These are phyloP conservation scores for Colletotrichum sp. DNA, from an alignment of 2,329 filamentous ascomycete species.

Conservation along the genomic window DNA sequence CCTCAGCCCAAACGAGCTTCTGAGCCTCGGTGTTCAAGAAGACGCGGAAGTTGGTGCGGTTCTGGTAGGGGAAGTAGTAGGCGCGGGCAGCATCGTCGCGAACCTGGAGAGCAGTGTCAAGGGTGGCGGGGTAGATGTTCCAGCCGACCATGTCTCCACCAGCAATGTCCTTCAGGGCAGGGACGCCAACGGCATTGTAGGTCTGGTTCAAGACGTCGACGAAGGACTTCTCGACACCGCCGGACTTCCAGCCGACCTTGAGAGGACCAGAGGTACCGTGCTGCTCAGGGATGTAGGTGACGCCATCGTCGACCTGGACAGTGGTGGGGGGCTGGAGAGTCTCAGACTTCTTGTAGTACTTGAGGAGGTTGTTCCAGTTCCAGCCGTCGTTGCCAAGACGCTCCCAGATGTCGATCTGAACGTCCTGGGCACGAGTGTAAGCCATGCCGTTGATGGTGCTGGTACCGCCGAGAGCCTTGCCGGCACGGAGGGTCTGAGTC, in stretches of 20 bases:
- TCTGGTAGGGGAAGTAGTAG: slow-evolving; percentile 42
- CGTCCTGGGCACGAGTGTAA: slow-evolving; percentile 47
- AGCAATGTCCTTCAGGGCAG: slow-evolving; percentile 39
- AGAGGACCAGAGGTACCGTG: slow-evolving; percentile 42
- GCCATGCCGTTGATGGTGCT: slow-evolving; percentile 50
- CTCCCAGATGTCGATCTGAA: slow-evolving; percentile 49
- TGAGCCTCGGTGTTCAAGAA: slow-evolving; percentile 9
- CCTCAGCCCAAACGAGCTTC: slow-evolving; percentile 4
- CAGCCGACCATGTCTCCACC: slow-evolving; percentile 43
- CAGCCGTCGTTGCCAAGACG: slow-evolving; percentile 46
- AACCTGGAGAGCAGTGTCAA: slow-evolving; percentile 40
- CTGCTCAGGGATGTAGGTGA: slow-evolving; percentile 29
- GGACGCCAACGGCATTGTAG: slow-evolving; percentile 33
- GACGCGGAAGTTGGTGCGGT: slow-evolving; percentile 37
- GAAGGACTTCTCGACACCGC: slow-evolving; percentile 37
- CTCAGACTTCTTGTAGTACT: slow-evolving; percentile 51
- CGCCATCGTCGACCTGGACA: slow-evolving; percentile 38
- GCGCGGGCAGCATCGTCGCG: slow-evolving; percentile 46
- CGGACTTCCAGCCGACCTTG: slow-evolving; percentile 39
- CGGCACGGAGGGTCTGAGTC: slow-evolving; percentile 35
- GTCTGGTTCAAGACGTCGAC: slow-evolving; percentile 31
- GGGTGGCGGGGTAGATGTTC: slow-evolving; percentile 40
- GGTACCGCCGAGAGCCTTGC: slow-evolving; percentile 43
- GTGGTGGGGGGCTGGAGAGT: slow-evolving; percentile 35
- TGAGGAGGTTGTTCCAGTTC: slow-evolving; percentile 49